phyloP scores from a whole-genome alignment of 768 basidiomycete species.

The Tephrocybe sp. region DNA sequence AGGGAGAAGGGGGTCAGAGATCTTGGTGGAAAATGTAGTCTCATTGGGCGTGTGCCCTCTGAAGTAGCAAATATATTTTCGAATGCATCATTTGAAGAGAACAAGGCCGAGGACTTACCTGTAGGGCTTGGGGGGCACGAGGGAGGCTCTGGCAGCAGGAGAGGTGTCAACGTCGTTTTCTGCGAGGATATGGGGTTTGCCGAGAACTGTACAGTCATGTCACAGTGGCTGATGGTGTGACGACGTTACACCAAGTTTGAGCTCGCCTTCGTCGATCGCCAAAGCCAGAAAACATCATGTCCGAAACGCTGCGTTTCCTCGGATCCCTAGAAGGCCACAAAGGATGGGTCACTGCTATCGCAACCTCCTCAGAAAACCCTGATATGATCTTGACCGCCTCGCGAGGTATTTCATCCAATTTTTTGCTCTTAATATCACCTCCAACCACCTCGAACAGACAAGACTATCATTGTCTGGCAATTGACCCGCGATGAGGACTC shows the following conservation, averaged over 20 bases:
- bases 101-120: conserved; percentile 5
- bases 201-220: conserved; percentile 58
- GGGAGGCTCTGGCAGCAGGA: no score
- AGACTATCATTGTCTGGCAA: conserved; percentile 99
- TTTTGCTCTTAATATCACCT: conserved; percentile 1
- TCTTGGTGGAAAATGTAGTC: conserved; percentile 78
- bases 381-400: conserved; percentile 99
- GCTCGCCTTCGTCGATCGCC: conserved; percentile 29
- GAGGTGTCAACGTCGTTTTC: conserved; percentile 1
- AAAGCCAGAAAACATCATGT: conserved; percentile 50
- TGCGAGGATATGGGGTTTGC: conserved; percentile 24
- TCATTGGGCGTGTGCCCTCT: conserved; percentile 71
- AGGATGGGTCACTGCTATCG: conserved; percentile 98
- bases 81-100: conserved; percentile 32
- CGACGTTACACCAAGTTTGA: conserved; percentile 27
- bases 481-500: conserved; percentile 88
- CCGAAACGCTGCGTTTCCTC: conserved; percentile 86
- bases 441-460: conserved; percentile 61
- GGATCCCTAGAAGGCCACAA: conserved; percentile 92
- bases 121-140: not conserved
- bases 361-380: conserved; percentile 97
- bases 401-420: conserved; percentile 60
- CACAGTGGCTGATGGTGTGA: conserved; percentile 63
- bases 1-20: conserved; percentile 52
- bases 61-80: conserved; percentile 85